phyloP scores from a whole-genome alignment of 108 stramenopile species.

The Poteriospumella lacustris region DNA sequence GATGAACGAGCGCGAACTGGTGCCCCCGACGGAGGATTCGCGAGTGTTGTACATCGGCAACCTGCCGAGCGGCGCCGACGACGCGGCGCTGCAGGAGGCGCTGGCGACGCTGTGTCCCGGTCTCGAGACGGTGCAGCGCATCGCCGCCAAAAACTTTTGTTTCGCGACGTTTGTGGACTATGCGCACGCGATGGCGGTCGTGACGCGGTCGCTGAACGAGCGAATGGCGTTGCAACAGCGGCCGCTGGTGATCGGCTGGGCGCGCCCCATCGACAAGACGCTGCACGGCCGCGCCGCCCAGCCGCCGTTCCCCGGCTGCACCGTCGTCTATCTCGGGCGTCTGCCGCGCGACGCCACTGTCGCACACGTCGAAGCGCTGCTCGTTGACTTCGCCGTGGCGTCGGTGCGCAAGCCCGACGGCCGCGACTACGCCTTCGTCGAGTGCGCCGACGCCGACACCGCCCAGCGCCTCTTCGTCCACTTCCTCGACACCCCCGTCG shows the following conservation, averaged over 20 bases:
- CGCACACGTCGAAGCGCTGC: not conserved
- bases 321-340: not conserved
- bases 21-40: not conserved
- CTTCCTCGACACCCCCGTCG: not conserved
- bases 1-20: not conserved
- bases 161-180: slow-evolving; percentile 2
- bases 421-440: slow-evolving; percentile 10
- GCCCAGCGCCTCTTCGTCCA: not conserved
- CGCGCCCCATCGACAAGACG: not conserved
- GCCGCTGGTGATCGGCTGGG: not conserved
- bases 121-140: not conserved
- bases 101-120: not conserved
- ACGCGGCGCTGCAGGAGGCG: not conserved
- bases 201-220: not conserved
- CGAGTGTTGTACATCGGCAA: not conserved
- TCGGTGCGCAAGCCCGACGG: slow-evolving; percentile 3
- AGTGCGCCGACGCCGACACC: not conserved
- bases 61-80: not conserved
- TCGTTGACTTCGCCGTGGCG: too few relatives aligned
- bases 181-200: not conserved
- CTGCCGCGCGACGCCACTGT: not conserved
- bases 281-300: not conserved
- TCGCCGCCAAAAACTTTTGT: slow-evolving; percentile 1
- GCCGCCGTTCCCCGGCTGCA: not conserved
- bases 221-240: not conserved